A percentile compares a stretch with the other conserved stretches of the same genome.
phyloP scores from a whole-genome alignment of 208 protist genomes.

The Phytomonas sp. region DNA sequence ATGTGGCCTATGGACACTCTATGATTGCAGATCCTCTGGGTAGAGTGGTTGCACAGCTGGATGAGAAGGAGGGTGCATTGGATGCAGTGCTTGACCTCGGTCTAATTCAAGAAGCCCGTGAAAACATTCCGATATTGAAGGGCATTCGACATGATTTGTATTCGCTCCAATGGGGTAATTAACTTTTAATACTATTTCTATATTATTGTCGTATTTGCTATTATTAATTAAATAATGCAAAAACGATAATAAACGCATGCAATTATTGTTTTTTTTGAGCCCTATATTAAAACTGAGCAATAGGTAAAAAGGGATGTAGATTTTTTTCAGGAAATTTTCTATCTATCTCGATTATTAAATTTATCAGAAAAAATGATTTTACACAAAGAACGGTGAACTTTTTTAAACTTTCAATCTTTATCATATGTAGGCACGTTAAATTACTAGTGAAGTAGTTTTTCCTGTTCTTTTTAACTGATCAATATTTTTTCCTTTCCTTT shows the following conservation, averaged over 20 bases:
- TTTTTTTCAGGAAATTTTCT: no score
- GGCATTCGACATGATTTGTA: constrained; percentile 77
- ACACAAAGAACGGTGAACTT: no score
- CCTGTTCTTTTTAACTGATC: neutral
- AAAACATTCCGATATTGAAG: constrained; percentile 70
- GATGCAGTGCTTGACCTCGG: constrained; percentile 59
- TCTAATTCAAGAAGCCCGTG: constrained; percentile 30
- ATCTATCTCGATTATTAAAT: no score
- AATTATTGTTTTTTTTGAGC: no score
- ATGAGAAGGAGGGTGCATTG: constrained; percentile 56
- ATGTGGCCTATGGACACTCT: constrained; percentile 96
- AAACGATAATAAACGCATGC: constrained; percentile 2
- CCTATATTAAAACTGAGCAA: no score
- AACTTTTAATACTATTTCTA: constrained; percentile 9
- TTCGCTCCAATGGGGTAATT: constrained; percentile 42
- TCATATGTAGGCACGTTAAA: no score
- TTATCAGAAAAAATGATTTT: no score
- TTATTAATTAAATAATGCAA: constrained; percentile 9
- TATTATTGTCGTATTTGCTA: constrained; percentile 1
- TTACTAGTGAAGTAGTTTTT: no score
- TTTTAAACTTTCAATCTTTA: no score
- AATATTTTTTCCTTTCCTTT: neutral
- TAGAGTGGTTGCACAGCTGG: constrained; percentile 46
- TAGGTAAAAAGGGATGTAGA: no score
- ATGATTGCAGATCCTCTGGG: constrained; percentile 92